Evolutionary conservation across 257 asterid species (phyloP).

Genomic region (Misopates orontium): DNA sequence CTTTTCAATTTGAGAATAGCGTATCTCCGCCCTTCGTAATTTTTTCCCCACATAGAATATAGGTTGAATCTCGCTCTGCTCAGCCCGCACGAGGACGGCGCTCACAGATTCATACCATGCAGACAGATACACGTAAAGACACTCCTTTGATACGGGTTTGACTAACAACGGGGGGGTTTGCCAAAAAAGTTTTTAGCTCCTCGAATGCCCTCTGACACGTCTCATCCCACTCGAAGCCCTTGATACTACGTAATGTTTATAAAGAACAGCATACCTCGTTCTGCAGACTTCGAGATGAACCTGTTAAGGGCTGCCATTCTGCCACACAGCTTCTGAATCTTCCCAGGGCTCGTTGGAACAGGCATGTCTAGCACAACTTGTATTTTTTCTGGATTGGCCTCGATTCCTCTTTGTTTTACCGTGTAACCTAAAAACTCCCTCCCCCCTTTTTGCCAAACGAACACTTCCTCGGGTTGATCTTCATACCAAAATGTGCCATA

Average conservation of each 20-base stretch:
- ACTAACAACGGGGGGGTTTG: not conserved
- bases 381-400: too few relatives aligned
- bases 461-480: not conserved
- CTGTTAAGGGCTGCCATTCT: too few relatives aligned
- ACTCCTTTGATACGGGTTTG: not conserved
- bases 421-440: not conserved
- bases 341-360: too few relatives aligned
- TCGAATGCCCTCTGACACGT: not conserved
- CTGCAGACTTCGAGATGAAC: not conserved
- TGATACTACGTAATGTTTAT: not conserved
- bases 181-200: not conserved
- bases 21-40: too few relatives aligned
- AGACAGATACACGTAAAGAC: not conserved
- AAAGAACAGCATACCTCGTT: not conserved
- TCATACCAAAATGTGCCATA: too few relatives aligned
- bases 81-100: not conserved
- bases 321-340: too few relatives aligned
- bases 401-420: too few relatives aligned
- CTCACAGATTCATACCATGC: not conserved
- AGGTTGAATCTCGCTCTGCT: not conserved
- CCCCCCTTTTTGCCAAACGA: not conserved
- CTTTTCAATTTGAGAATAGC: too few relatives aligned
- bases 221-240: not conserved
- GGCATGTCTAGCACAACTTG: too few relatives aligned
- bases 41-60: not conserved